Conservation (phyloP, 2,329 filamentous ascomycete genomes). For the Arthrobotrys megalospora region DNA sequence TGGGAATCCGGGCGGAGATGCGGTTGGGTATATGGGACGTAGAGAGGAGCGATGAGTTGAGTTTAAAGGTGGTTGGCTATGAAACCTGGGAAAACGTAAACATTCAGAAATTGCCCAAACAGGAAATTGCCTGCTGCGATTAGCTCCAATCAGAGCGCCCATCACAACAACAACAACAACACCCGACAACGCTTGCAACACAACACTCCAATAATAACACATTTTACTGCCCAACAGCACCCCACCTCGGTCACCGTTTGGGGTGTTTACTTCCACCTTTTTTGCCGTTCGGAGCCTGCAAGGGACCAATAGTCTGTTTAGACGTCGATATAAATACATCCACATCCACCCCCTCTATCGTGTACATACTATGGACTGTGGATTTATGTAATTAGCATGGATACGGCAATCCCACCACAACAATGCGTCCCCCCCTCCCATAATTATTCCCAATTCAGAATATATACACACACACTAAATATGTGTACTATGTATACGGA, state of each 20-base stretch:
- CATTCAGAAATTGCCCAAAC: constrained; percentile 60
- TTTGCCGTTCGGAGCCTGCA: neutral
- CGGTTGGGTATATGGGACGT: constrained; percentile 20
- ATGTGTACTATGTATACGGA: too few relatives aligned
- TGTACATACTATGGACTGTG: too few relatives aligned
- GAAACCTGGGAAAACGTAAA: constrained; percentile 60
- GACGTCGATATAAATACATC: too few relatives aligned
- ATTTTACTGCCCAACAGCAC: too few relatives aligned
- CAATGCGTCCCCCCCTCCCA: neutral
- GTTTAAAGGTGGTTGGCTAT: constrained; percentile 61
- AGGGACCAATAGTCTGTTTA: constrained; percentile 21
- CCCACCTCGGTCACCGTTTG: neutral
- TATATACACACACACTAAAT: too few relatives aligned
- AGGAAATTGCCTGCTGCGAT: constrained; percentile 35
- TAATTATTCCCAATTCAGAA: neutral
- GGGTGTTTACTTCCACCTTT: constrained; percentile 9
- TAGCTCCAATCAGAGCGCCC: constrained; percentile 39
- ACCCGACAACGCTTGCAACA: constrained; percentile 17
- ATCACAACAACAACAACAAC: constrained; percentile 45
- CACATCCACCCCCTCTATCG: too few relatives aligned
- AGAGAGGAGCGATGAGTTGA: constrained; percentile 58
- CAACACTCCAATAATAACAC: constrained; percentile 5
- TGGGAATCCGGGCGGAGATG: constrained; percentile 39
- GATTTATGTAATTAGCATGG: neutral
- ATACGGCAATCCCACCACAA: neutral